Conservation (phyloP, 352 stramenopile species). For the Phytophthora syringae region DNA sequence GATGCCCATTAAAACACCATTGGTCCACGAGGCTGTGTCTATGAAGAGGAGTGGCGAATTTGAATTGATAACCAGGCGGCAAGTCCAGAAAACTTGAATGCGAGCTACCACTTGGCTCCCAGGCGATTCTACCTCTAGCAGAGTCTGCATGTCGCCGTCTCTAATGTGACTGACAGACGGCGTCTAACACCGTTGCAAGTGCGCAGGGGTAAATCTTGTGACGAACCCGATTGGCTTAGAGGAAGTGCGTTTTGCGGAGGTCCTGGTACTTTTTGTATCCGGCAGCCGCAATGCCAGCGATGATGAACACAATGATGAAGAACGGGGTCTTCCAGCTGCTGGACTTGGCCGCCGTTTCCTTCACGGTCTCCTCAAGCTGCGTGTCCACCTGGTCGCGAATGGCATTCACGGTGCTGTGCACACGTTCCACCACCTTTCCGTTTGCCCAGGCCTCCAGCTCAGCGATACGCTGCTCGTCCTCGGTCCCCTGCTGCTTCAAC, state of each 20-base stretch:
- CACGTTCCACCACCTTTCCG: slow-evolving; percentile 60
- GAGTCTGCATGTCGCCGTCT: slow-evolving; percentile 28
- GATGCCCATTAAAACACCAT: too few relatives aligned
- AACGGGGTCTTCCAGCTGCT: slow-evolving; percentile 86
- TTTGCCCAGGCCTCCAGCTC: slow-evolving; percentile 79
- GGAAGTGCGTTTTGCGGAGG: slow-evolving; percentile 86
- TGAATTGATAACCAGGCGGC: neutral
- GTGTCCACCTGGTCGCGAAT: slow-evolving; percentile 76
- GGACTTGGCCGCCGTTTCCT: slow-evolving; percentile 76
- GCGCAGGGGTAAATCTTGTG: slow-evolving; percentile 15
- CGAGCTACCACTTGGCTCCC: slow-evolving; percentile 35
- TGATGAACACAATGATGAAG: slow-evolving; percentile 75
- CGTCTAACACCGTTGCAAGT: slow-evolving; percentile 27
- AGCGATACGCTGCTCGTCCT: slow-evolving; percentile 72
- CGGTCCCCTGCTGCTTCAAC: slow-evolving; percentile 68
- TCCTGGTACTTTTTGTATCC: slow-evolving; percentile 91
- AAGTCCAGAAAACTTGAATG: slow-evolving; percentile 25
- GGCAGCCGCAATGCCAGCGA: slow-evolving; percentile 58
- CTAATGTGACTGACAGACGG: slow-evolving; percentile 31
- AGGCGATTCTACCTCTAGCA: slow-evolving; percentile 28
- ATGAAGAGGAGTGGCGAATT: neutral
- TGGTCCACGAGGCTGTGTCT: too few relatives aligned
- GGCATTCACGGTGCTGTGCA: slow-evolving; percentile 59
- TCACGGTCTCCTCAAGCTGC: slow-evolving; percentile 71
- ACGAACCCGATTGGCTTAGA: slow-evolving; percentile 44